Evolutionary conservation across 2,329 filamentous ascomycete species (phyloP).

Genomic region (Claviceps citrina): DNA sequence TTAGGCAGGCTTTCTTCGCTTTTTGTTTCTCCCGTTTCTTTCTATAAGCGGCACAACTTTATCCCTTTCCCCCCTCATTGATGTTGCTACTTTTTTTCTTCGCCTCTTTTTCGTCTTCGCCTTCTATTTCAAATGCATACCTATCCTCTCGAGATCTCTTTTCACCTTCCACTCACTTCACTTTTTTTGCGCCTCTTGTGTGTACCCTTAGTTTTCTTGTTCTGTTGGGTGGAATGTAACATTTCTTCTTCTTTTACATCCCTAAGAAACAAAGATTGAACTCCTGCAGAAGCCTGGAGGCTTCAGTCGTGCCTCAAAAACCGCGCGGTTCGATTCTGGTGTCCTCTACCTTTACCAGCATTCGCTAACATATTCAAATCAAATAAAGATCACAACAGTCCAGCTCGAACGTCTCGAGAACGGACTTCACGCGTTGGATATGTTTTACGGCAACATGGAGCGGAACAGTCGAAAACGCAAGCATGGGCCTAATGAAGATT

Average conservation of each 20-base stretch:
- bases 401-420: constrained; percentile 18
- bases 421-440: constrained; percentile 16
- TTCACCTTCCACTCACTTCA: constrained; percentile 1
- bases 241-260: neutral
- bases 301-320: neutral
- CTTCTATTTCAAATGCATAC: neutral
- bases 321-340: neutral
- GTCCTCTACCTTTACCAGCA: neutral
- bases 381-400: constrained; percentile 16
- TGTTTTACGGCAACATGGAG: constrained; percentile 10
- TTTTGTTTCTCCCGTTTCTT: neutral
- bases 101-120: too few relatives aligned
- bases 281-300: neutral
- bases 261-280: neutral
- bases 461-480: constrained; percentile 17
- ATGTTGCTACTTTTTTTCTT: neutral
- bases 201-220: neutral
- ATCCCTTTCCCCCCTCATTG: neutral
- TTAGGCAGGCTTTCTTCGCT: neutral
- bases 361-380: constrained; percentile 10
- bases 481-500: constrained; percentile 14
- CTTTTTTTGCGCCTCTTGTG: neutral
- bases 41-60: neutral
- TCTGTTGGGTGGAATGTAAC: neutral
- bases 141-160: too few relatives aligned